A percentile compares a stretch with the other conserved stretches of the same genome.
Conservation (phyloP, 768 basidiomycete genomes). For the Tricholoma sp. region DNA sequence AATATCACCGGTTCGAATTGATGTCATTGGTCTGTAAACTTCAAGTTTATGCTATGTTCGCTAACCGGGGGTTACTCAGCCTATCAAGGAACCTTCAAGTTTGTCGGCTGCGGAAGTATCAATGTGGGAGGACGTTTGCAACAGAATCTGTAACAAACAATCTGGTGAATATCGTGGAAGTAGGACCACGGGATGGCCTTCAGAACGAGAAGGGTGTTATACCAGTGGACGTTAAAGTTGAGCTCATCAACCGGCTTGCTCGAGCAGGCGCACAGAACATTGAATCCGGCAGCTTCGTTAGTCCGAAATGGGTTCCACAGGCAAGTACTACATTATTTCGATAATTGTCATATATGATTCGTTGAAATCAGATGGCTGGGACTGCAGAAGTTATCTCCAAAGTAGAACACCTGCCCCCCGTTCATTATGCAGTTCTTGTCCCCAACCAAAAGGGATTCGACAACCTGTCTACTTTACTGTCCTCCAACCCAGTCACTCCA, state of each 20-base stretch:
- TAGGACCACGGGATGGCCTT: slow-evolving; percentile 86
- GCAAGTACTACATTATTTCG: slow-evolving; percentile 29
- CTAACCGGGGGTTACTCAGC: not conserved
- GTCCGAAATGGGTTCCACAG: slow-evolving; percentile 93
- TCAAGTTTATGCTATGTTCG: not conserved
- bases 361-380: slow-evolving; percentile 69
- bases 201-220: slow-evolving; percentile 83
- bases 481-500: slow-evolving; percentile 28
- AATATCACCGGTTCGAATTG: too few relatives aligned
- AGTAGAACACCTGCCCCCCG: slow-evolving; percentile 47
- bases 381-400: slow-evolving; percentile 67
- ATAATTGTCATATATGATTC: not conserved
- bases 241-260: slow-evolving; percentile 72
- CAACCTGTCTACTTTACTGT: slow-evolving; percentile 55
- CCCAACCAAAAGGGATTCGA: slow-evolving; percentile 79
- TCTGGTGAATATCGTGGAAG: slow-evolving; percentile 74
- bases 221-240: slow-evolving; percentile 68
- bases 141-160: slow-evolving; percentile 23
- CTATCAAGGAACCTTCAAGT: not conserved
- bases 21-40: too few relatives aligned
- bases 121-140: slow-evolving; percentile 15
- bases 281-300: slow-evolving; percentile 88
- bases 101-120: not conserved
- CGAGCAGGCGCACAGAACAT: slow-evolving; percentile 63
- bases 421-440: slow-evolving; percentile 74